Conservation (phyloP, 2,329 filamentous ascomycete species). For the Botrytis porri region DNA sequence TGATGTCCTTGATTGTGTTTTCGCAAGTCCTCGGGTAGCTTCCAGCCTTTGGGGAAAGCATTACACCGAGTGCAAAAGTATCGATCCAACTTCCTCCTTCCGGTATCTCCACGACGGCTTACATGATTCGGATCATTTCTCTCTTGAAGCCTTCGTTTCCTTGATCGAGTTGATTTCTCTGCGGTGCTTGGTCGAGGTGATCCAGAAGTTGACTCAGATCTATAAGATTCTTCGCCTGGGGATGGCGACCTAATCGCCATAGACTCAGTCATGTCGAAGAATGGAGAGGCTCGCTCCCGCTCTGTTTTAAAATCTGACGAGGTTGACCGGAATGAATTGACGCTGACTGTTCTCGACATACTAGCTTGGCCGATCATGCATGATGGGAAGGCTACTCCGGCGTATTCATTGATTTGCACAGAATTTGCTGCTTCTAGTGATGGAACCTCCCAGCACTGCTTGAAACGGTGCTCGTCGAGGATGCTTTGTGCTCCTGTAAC, state of each 20-base stretch:
- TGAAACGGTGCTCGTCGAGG: neutral
- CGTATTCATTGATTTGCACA: neutral
- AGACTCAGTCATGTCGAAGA: neutral
- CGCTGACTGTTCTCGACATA: neutral
- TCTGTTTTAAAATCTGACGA: neutral
- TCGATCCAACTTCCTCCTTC: conserved; percentile 1
- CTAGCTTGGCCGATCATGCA: neutral
- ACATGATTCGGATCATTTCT: neutral
- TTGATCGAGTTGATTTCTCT: neutral
- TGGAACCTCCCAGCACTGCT: neutral
- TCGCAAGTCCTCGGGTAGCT: conserved; percentile 1
- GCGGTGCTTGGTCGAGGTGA: neutral
- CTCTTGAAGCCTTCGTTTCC: neutral
- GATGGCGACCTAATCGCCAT: neutral
- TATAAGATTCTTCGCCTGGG: neutral
- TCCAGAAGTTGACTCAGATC: neutral
- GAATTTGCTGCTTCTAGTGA: neutral
- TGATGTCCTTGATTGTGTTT: conserved; percentile 7
- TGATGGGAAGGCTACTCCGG: neutral
- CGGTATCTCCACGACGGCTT: conserved; percentile 2
- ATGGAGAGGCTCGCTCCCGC: neutral
- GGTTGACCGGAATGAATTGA: neutral
- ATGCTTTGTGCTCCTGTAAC: neutral
- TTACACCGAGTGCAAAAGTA: conserved; percentile 7
- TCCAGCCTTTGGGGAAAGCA: conserved; percentile 8